These are phyloP conservation scores for Saturnispora ahearnii DNA, from an alignment of 805 yeast species.

Conservation along the genomic window DNA sequence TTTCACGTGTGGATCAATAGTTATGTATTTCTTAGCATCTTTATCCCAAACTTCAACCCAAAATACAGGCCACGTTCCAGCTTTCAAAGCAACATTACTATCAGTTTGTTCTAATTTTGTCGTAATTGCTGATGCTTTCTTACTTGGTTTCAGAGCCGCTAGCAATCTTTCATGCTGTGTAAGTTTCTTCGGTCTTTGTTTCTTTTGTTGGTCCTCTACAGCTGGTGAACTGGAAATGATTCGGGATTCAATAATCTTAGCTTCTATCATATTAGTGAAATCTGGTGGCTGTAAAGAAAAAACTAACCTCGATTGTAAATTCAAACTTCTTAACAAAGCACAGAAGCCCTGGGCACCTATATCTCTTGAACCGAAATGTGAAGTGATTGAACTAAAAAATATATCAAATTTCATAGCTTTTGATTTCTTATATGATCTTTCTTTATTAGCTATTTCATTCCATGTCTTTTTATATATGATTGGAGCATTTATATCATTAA, in stretches of 20 bases:
- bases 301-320: slow-evolving; percentile 63
- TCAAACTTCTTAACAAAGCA: slow-evolving; percentile 59
- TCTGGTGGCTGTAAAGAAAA: slow-evolving; percentile 90
- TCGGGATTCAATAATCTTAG: slow-evolving; percentile 2
- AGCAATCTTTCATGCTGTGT: slow-evolving; percentile 24
- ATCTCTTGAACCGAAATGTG: slow-evolving; percentile 64
- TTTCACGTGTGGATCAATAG: slow-evolving; percentile 72
- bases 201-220: neutral
- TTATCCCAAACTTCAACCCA: slow-evolving; percentile 96
- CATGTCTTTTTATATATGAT: slow-evolving; percentile 38
- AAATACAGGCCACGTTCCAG: slow-evolving; percentile 52
- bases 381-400: slow-evolving; percentile 36
- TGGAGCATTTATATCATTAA: slow-evolving; percentile 35
- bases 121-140: slow-evolving; percentile 14
- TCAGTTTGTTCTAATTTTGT: neutral
- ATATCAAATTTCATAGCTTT: slow-evolving; percentile 29
- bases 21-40: slow-evolving; percentile 63
- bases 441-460: slow-evolving; percentile 31
- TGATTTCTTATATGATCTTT: slow-evolving; percentile 13
- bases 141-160: slow-evolving; percentile 21
- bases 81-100: slow-evolving; percentile 1
- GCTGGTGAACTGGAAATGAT: slow-evolving; percentile 10
- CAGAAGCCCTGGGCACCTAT: slow-evolving; percentile 84
- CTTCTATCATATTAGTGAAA: slow-evolving; percentile 38
- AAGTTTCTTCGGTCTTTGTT: neutral